Evolutionary conservation across 1,284 basidiomycete species (phyloP), one percentile per base, ranked within the genome.

Genomic region (Marasmius fiardii): DNA sequence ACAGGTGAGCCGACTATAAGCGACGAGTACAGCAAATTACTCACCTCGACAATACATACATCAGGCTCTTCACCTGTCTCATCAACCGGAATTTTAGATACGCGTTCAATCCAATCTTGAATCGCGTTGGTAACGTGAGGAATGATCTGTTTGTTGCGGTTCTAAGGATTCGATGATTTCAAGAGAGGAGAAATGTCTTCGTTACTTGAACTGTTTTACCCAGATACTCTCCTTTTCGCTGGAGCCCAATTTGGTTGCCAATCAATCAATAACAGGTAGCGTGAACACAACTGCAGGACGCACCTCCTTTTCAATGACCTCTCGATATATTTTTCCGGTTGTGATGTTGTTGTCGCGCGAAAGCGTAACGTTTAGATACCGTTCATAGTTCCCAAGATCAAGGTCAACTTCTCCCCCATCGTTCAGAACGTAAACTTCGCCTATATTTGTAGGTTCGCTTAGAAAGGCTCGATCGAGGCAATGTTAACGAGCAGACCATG

Each of bases 321-420:
- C 87, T 58, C 88, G 83, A 73, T 99, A 99, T 56, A 99, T 95
- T 78, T 99, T 99, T 50, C 96, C 96, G 1, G 96, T 99, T 24
- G 96, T 99, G 67, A 99, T 93, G 72, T 99, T 99, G 77, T 99
- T 98, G 69, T 99, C 94, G 58, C 88, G 83, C 44, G 91, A 90
- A 37, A 99, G 79, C 0, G 95, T 98, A 53, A 99, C 91, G 67
- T 99, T 87, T 60, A 99, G 81, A 75, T 99, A 99, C 58, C 96
- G 87, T 74, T 99, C 96, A 70, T 99, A 99, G 76, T 99, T 99
- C 56, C 96, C 96, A 48, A 99, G 76, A 75, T 99, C 96, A 31
- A 99, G 80, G 73, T 99, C 96, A 61, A 96, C 97, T 74, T 99
- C 96, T 51, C 96, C 97, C 33, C 97, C 97, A 64, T 99, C 96